These are phyloP conservation scores for Phytophthora meadii DNA, from an alignment of 352 stramenopile genomes.

Conservation along the genomic window DNA sequence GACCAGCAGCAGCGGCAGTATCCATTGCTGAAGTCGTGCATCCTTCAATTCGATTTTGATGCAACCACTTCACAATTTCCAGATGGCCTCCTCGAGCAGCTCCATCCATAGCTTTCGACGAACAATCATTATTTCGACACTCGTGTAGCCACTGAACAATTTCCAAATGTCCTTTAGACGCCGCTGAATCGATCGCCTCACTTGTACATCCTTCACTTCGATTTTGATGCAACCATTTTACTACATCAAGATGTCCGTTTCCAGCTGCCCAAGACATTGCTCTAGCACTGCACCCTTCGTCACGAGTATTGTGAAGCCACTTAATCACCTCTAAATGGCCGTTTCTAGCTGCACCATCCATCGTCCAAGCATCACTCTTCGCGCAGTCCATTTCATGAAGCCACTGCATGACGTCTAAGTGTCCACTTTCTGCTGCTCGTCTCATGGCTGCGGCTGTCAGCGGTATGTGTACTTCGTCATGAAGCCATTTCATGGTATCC, in stretches of 20 bases:
- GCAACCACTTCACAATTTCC: constrained; percentile 25
- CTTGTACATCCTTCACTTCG: constrained; percentile 27
- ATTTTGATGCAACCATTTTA: constrained; percentile 28
- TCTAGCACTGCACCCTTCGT: constrained; percentile 28
- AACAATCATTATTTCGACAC: constrained; percentile 25
- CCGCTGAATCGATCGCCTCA: constrained; percentile 25
- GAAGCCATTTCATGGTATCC: constrained; percentile 30
- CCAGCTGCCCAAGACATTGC: constrained; percentile 33
- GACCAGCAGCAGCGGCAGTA: constrained; percentile 17
- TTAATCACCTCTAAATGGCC: constrained; percentile 28
- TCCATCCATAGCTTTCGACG: constrained; percentile 20
- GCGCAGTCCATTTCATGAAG: constrained; percentile 20
- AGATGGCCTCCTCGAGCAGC: constrained; percentile 24
- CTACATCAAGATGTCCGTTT: constrained; percentile 28
- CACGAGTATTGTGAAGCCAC: constrained; percentile 32
- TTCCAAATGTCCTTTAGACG: constrained; percentile 11
- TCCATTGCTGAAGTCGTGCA: constrained; percentile 37
- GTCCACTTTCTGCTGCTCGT: constrained; percentile 24
- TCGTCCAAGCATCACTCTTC: constrained; percentile 14
- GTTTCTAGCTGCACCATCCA: constrained; percentile 21
- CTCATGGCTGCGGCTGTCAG: constrained; percentile 29
- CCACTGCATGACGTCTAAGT: constrained; percentile 31
- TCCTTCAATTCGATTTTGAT: constrained; percentile 17
- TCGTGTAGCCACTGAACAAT: constrained; percentile 31
- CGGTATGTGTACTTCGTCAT: constrained; percentile 6